Conservation (phyloP, 2,329 filamentous ascomycete species). For the Pseudophaeomoniella oleicola region DNA sequence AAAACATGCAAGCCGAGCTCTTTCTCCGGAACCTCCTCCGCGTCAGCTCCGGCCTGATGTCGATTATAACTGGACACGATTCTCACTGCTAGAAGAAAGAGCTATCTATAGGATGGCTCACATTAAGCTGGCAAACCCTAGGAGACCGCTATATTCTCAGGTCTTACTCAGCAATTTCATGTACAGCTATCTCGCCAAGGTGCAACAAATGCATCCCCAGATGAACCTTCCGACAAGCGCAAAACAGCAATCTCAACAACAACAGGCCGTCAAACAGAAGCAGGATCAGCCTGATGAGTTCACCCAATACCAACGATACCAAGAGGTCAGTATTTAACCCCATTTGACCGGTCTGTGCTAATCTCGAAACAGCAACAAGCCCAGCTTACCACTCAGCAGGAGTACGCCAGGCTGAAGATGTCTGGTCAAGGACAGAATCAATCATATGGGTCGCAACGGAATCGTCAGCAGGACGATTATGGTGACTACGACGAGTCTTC, state of each 20-base stretch:
- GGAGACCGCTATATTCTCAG: slow-evolving; percentile 81
- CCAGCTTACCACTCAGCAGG: slow-evolving; percentile 8
- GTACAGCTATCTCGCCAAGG: slow-evolving; percentile 97
- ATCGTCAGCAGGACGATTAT: slow-evolving; percentile 12
- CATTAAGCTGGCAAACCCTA: slow-evolving; percentile 95
- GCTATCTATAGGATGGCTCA: slow-evolving; percentile 98
- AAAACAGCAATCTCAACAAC: slow-evolving; percentile 43
- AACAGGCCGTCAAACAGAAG: slow-evolving; percentile 11
- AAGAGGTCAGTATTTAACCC: no score
- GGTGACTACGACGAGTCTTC: slow-evolving; percentile 32
- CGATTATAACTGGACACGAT: slow-evolving; percentile 92
- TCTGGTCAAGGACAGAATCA: slow-evolving; percentile 1
- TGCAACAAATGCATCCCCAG: slow-evolving; percentile 96
- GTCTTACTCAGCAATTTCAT: slow-evolving; percentile 98
- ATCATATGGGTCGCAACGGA: slow-evolving; percentile 9
- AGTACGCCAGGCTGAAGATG: slow-evolving; percentile 1
- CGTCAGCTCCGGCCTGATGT: slow-evolving; percentile 68
- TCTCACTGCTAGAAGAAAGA: slow-evolving; percentile 86
- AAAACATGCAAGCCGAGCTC: slow-evolving; percentile 55
- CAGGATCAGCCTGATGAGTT: slow-evolving; percentile 27
- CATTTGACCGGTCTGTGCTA: slow-evolving; percentile 10
- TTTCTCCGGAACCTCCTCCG: slow-evolving; percentile 64
- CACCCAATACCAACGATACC: slow-evolving; percentile 29
- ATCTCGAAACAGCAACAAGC: slow-evolving; percentile 17
- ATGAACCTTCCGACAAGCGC: slow-evolving; percentile 74